Conservation (phyloP, 2,329 filamentous ascomycete species). For the Phyllosticta ampelicida region DNA sequence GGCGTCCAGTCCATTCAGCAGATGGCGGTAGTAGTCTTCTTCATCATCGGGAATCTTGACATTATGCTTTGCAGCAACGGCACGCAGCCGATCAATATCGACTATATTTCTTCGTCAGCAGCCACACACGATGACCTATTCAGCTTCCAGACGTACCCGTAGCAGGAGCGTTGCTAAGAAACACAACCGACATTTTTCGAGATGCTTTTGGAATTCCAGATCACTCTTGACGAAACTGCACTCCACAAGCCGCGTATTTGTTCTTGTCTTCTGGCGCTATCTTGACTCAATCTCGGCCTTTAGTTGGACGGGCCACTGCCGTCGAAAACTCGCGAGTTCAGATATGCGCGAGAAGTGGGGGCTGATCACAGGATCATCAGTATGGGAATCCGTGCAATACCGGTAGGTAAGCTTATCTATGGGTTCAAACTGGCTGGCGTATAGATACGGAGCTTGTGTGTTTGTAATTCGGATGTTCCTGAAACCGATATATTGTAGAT, state of each 20-base stretch:
- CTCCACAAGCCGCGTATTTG: neutral
- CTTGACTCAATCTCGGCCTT: neutral
- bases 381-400: neutral
- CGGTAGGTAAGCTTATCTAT: neutral
- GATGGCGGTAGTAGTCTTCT: conserved; percentile 16
- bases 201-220: neutral
- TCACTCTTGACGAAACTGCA: neutral
- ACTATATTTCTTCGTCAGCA: conserved; percentile 10
- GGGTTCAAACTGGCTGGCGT: neutral
- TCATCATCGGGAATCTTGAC: conserved; percentile 13
- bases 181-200: conserved; percentile 16
- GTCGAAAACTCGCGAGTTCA: neutral
- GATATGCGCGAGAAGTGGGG: conserved; percentile 5
- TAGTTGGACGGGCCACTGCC: neutral
- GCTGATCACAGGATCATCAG: neutral
- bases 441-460: neutral
- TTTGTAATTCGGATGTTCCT: neutral
- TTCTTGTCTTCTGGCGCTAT: neutral
- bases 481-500: neutral
- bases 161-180: conserved; percentile 13
- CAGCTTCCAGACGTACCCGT: conserved; percentile 10
- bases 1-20: conserved; percentile 18
- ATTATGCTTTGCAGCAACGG: conserved; percentile 13
- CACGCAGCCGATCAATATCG: conserved; percentile 12
- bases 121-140: neutral